A percentile compares a stretch with the other conserved stretches of the same genome.
Evolutionary conservation across 75 land plant genomes (phyloP).

Genomic region (Azolla pinnata): DNA sequence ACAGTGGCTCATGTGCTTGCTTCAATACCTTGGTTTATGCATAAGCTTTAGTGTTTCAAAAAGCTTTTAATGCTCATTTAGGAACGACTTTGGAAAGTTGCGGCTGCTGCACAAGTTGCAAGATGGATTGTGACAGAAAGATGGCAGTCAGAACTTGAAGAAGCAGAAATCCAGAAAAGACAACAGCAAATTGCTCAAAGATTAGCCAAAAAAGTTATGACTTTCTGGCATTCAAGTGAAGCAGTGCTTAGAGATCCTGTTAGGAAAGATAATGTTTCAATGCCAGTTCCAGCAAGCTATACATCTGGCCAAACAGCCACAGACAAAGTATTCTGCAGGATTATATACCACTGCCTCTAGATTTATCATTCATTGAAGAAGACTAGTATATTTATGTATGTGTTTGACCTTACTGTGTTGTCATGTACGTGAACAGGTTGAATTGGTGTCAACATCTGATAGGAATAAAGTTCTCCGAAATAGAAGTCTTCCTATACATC

Average conservation of each 20-base stretch:
- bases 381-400: too few relatives aligned
- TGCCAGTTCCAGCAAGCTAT: background rate
- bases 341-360: too few relatives aligned
- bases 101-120: constrained; percentile 62
- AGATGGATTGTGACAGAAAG: constrained; percentile 26
- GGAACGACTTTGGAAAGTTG: constrained; percentile 86
- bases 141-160: constrained; percentile 28
- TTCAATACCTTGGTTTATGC: too few relatives aligned
- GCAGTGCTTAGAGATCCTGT: constrained; percentile 10
- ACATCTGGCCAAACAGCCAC: constrained; percentile 2
- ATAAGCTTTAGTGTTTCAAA: too few relatives aligned
- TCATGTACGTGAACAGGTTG: too few relatives aligned
- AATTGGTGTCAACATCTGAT: too few relatives aligned
- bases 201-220: constrained; percentile 49
- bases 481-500: constrained; percentile 30
- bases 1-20: too few relatives aligned
- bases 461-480: too few relatives aligned
- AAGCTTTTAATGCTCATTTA: too few relatives aligned
- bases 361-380: too few relatives aligned
- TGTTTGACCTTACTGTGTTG: too few relatives aligned
- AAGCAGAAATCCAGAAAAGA: constrained; percentile 14
- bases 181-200: constrained; percentile 32
- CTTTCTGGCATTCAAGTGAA: constrained; percentile 65
- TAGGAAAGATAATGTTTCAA: background rate
- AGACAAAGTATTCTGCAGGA: too few relatives aligned